Base-by-base conservation (phyloP, 2,329 filamentous ascomycete genomes). In the Nothophaeocryptopus gaeumannii region DNA sequence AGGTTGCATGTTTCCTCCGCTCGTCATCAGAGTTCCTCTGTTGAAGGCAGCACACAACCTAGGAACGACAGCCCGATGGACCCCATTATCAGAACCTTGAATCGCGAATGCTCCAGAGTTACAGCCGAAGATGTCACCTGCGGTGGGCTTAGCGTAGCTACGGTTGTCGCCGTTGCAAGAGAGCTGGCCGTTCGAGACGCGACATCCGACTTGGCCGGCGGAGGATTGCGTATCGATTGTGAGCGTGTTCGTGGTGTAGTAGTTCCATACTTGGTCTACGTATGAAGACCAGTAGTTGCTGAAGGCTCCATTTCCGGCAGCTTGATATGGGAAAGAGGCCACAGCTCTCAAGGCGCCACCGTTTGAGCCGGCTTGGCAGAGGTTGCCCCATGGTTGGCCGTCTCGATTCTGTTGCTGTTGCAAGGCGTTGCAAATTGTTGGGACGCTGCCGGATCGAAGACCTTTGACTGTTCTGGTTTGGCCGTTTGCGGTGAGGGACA, bases 21-120 rank as follows among this genome's bases (percentile, higher is more conserved):
- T 59, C 2, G 67, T 63, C 47, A 87, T 67, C 49, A 93, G 70
- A 5, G 86, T 92, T 12, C 80, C 82, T 14, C 88, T 79, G 68
- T 91, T 89, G 61, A 92, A 81, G 0, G 86, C 87, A 1, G 89
- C 88, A 1, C 85, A 81, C 9, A 95, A 72, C n/a, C 88, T 78
- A 0, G 89, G 85, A 1, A 84, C 83, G 41, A 91, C 78, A 34
- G 84, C 84, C 51, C 70, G 68, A 45, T 75, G 71, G 16, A 71
- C 67, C 12, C 56, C 62, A 43, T 72, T 72, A 12, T 70, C 64
- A 2, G 58, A 59, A 50, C 75, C 58, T 44, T 70, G 51, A 2
- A 76, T 66, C 55, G 73, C 70, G 57, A 86, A 85, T 0, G 82
- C 80, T 0, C 83, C 83, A 5, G 77, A 81, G 63, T 80, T 84